Conservation (phyloP, 2,329 filamentous ascomycete genomes). For the Xylaria sp. region DNA sequence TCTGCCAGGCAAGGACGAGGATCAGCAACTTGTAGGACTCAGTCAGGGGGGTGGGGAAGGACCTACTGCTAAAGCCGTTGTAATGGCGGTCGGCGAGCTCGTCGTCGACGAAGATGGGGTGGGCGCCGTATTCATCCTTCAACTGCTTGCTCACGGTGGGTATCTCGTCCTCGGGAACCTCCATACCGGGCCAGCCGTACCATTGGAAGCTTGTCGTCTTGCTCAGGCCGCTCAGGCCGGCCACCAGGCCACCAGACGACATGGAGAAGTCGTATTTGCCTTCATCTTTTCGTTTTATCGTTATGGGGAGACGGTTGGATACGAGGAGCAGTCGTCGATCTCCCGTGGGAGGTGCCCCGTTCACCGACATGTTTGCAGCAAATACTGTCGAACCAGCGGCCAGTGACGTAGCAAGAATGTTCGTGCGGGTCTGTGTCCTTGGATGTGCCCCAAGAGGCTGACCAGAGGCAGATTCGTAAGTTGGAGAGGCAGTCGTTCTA, state of each 20-base stretch:
- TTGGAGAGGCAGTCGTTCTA: background rate
- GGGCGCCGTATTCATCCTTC: constrained; percentile 87
- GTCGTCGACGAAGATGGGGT: constrained; percentile 93
- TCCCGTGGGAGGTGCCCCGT: constrained; percentile 40
- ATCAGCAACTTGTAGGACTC: constrained; percentile 20
- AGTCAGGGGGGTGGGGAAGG: background rate
- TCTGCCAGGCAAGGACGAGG: constrained; percentile 62
- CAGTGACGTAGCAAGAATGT: background rate
- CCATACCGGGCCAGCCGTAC: constrained; percentile 97
- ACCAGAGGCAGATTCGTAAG: background rate
- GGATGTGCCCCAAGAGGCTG: constrained; percentile 1
- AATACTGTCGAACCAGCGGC: background rate
- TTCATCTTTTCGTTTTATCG: constrained; percentile 92
- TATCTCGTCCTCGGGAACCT: constrained; percentile 87
- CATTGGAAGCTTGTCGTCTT: constrained; percentile 96
- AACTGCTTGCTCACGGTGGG: constrained; percentile 78
- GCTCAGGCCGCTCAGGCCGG: constrained; percentile 87
- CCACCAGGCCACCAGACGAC: constrained; percentile 96
- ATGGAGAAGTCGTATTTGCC: constrained; percentile 94
- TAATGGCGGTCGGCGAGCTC: constrained; percentile 95
- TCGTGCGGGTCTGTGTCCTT: background rate
- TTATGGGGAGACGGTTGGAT: constrained; percentile 95
- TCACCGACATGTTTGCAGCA: constrained; percentile 42
- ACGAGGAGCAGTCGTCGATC: constrained; percentile 76
- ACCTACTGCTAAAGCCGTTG: constrained; percentile 95